Conservation (phyloP, 225 moss, liverwort and hornwort species). For the Takakia lepidozioides region DNA sequence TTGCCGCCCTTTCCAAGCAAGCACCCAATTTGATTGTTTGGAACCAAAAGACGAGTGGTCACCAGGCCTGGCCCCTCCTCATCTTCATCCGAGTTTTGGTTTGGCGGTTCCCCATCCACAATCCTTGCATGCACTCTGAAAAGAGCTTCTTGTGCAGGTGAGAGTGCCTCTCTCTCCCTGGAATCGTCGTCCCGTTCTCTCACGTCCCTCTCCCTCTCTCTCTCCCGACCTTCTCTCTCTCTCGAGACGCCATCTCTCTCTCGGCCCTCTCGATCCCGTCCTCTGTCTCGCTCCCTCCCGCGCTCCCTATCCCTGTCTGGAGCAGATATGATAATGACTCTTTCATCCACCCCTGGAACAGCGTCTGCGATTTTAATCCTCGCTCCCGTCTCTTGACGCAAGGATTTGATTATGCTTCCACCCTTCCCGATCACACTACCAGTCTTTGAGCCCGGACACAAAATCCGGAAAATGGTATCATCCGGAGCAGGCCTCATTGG, state of each 20-base stretch:
- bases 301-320: constrained; percentile 74
- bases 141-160: constrained; percentile 88
- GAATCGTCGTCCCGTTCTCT: constrained; percentile 67
- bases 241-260: constrained; percentile 70
- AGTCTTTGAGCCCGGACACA: constrained; percentile 89
- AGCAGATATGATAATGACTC: constrained; percentile 89
- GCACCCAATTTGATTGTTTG: constrained; percentile 97
- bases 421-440: constrained; percentile 98
- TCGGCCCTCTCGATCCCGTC: constrained; percentile 25
- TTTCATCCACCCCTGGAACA: constrained; percentile 90
- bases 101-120: constrained; percentile 53
- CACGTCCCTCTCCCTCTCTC: constrained; percentile 69
- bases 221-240: constrained; percentile 55
- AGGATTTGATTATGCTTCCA: constrained; percentile 86
- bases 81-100: constrained; percentile 65
- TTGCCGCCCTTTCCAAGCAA: constrained; percentile 94
- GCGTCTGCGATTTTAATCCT: constrained; percentile 99
- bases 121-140: constrained; percentile 91
- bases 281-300: constrained; percentile 68
- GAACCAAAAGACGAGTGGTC: constrained; percentile 84
- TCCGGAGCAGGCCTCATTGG: constrained; percentile 39
- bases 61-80: constrained; percentile 70
- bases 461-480: constrained; percentile 84
- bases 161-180: constrained; percentile 66
- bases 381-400: constrained; percentile 92